Evolutionary conservation across 257 asterid species (phyloP).

Genomic region (Lycium ferocissimum): DNA sequence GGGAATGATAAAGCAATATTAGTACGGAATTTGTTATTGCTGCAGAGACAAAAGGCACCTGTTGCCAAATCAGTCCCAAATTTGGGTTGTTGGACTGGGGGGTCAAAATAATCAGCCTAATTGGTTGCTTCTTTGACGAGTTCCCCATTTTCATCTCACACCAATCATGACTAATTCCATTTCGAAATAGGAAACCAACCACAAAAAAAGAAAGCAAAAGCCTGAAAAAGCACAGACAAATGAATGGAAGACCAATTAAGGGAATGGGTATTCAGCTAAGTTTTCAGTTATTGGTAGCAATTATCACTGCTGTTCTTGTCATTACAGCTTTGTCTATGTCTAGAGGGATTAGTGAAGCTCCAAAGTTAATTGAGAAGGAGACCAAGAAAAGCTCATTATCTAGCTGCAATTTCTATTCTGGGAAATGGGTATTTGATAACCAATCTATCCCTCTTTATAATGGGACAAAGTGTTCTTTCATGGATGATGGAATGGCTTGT

Average conservation of each 20-base stretch:
- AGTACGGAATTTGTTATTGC: not conserved
- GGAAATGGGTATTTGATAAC: slow-evolving; percentile 44
- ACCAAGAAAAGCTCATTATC: slow-evolving; percentile 12
- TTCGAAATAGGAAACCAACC: not conserved
- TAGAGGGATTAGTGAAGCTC: not conserved
- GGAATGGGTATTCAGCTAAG: slow-evolving; percentile 15
- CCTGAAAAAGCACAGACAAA: not conserved
- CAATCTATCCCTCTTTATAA: slow-evolving; percentile 47
- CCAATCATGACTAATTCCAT: not conserved
- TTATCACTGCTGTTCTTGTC: slow-evolving; percentile 21
- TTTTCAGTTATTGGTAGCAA: slow-evolving; percentile 13
- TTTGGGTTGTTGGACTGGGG: not conserved
- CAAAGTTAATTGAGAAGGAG: not conserved
- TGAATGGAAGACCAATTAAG: slow-evolving; percentile 21
- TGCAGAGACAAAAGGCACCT: not conserved
- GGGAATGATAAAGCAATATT: not conserved
- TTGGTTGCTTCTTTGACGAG: not conserved
- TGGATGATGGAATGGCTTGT: slow-evolving; percentile 45
- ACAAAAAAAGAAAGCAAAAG: not conserved
- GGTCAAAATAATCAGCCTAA: not conserved
- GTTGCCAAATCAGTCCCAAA: not conserved
- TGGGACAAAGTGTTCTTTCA: slow-evolving; percentile 44
- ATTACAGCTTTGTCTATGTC: slow-evolving; percentile 28
- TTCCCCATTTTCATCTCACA: not conserved
- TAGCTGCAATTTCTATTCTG: slow-evolving; percentile 36